phyloP scores from a whole-genome alignment of 257 asterid species.

The Ehretia macrophylla region DNA sequence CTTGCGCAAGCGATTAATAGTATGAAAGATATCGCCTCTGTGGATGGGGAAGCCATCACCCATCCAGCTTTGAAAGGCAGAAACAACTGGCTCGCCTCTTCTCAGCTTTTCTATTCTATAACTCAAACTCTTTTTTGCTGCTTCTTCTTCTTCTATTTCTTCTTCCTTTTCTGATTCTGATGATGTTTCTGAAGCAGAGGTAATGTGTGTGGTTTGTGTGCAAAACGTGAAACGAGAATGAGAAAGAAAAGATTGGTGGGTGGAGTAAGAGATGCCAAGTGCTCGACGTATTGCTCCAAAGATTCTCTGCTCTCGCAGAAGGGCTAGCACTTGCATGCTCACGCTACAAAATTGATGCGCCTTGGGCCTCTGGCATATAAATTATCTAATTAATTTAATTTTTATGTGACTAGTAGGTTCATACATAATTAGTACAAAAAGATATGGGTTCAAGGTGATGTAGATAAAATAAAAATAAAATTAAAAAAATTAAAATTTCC shows the following conservation, averaged over 20 bases:
- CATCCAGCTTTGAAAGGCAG: constrained; percentile 93
- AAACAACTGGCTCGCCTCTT: constrained; percentile 47
- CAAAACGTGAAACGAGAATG: constrained; percentile 25
- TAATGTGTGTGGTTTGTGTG: constrained; percentile 24
- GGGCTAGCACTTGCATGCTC: constrained; percentile 34
- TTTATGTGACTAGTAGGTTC: too few relatives aligned
- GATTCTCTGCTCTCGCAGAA: constrained; percentile 26
- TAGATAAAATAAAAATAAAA: too few relatives aligned
- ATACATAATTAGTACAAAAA: too few relatives aligned
- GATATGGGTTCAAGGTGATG: too few relatives aligned
- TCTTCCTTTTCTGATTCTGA: constrained; percentile 28
- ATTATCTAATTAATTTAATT: too few relatives aligned
- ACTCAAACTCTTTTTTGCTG: constrained; percentile 47
- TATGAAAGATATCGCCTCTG: constrained; percentile 67
- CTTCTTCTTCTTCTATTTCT: constrained; percentile 21
- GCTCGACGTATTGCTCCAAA: constrained; percentile 46
- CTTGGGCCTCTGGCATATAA: too few relatives aligned
- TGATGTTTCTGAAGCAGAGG: constrained; percentile 14
- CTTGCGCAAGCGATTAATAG: constrained; percentile 73
- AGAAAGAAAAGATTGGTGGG: constrained; percentile 14
- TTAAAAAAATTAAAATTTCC: too few relatives aligned
- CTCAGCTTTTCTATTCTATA: constrained; percentile 58
- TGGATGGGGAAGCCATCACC: constrained; percentile 85
- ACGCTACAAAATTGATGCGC: too few relatives aligned
- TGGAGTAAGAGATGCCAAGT: constrained; percentile 18